These are phyloP conservation scores for Amaranthus cruentus DNA, from an alignment of 148 eudicot species.

Conservation along the genomic window DNA sequence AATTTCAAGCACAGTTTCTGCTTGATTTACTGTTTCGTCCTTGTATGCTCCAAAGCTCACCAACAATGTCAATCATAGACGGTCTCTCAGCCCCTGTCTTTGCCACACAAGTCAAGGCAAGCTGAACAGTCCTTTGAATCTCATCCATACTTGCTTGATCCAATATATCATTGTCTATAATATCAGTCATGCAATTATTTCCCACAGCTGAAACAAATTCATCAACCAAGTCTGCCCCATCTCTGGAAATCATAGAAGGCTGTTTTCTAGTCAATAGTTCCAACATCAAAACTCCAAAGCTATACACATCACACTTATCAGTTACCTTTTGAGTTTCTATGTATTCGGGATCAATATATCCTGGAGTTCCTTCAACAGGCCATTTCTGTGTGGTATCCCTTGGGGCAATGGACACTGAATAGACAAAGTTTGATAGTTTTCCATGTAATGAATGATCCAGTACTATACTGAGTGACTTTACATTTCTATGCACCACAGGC, in stretches of 20 bases:
- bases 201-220: constrained; percentile 14
- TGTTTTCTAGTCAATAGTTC: constrained; percentile 23
- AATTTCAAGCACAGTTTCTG: not conserved
- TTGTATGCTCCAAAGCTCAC: constrained; percentile 13
- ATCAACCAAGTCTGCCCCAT: constrained; percentile 24
- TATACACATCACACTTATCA: constrained; percentile 32
- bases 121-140: constrained; percentile 6
- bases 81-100: constrained; percentile 27
- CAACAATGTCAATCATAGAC: constrained; percentile 21
- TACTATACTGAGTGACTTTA: constrained; percentile 19
- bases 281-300: constrained; percentile 31
- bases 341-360: constrained; percentile 32
- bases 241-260: constrained; percentile 8
- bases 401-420: constrained; percentile 12
- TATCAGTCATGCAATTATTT: constrained; percentile 7
- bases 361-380: constrained; percentile 24
- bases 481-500: constrained; percentile 32
- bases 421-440: constrained; percentile 23
- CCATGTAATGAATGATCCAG: constrained; percentile 14
- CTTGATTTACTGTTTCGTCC: not conserved
- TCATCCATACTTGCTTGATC: constrained; percentile 11
- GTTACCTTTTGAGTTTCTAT: constrained; percentile 26
- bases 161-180: constrained; percentile 16
- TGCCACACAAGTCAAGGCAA: constrained; percentile 22
- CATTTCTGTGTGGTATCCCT: constrained; percentile 15